Percentiles rank a stretch among this genome's conserved stretches.
These are phyloP conservation scores for Pleurostoma richardsiae DNA, from an alignment of 2,329 filamentous ascomycete genomes.

Conservation along the genomic window DNA sequence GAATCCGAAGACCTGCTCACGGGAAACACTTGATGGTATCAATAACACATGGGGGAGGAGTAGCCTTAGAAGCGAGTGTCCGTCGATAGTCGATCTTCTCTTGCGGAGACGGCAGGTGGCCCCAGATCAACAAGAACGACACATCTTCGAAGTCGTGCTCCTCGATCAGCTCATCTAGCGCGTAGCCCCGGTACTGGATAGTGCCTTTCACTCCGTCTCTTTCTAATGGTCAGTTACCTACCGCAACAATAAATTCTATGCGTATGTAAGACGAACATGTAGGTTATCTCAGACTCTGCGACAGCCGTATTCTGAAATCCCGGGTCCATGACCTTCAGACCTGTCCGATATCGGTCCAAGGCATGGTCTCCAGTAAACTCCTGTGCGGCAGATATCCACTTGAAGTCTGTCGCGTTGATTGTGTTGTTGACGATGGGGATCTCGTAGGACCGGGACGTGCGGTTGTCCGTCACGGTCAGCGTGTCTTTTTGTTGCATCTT, in stretches of 20 bases:
- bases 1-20: constrained; percentile 38
- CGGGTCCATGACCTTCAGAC: constrained; percentile 45
- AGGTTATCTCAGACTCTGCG: constrained; percentile 42
- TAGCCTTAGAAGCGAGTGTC: constrained; percentile 47
- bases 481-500: too few species aligned
- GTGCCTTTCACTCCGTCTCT: constrained; percentile 42
- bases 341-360: constrained; percentile 38
- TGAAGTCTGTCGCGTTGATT: constrained; percentile 44
- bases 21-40: constrained; percentile 41
- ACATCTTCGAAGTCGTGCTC: constrained; percentile 44
- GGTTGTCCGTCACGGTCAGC: constrained; percentile 42
- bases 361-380: constrained; percentile 26
- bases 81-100: constrained; percentile 31
- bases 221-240: too few species aligned
- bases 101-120: constrained; percentile 35
- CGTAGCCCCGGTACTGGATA: constrained; percentile 46
- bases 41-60: constrained; percentile 47
- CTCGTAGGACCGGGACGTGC: constrained; percentile 41
- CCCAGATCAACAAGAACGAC: constrained; percentile 46
- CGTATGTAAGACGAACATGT: constrained; percentile 24
- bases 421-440: constrained; percentile 44
- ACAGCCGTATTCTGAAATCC: constrained; percentile 49
- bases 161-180: constrained; percentile 44
- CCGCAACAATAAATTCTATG: too few species aligned
- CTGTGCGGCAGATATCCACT: constrained; percentile 36